Base-by-base conservation (phyloP, 2,329 filamentous ascomycete genomes). In the Colletotrichum chlorophyti region DNA sequence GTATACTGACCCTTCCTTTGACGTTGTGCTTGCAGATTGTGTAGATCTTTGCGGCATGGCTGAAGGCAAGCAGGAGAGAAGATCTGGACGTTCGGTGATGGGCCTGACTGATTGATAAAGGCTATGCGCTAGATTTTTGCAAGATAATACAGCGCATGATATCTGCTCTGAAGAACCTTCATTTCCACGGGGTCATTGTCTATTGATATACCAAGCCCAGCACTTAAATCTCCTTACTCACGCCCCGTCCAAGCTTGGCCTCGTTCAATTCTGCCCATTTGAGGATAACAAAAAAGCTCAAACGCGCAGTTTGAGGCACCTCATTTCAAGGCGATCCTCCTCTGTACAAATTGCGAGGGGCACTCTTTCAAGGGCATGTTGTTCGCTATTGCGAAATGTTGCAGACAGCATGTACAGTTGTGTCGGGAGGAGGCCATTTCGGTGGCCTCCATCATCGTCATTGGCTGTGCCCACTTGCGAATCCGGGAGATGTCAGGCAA, bases 1-100 rank as follows among this genome's bases (percentile, higher is more conserved):
- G 23, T 14, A 21, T 19, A 32, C 57, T 40, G 4, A 60, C 57
- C 34, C 24, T 32, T 26, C 46, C 23, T 51, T 51, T 2, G 51
- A 45, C 9, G 57, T 58, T 19, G 29, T 45, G 26, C 43, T 23
- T 14, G 45, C 45, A 2, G 45, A 58, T 10, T 31, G 45, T 23
- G 52, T 38, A 19, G 45, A 45, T 29, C 21, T 26, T 46, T 58
- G 45, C 35, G 57, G 46, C 57, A 60, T 60, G 7, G 23, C n/a
- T 46, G 12, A 35, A 40, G 24, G n/a, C 7, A 19, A 12, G 4
- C 12, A n/a, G 31, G 38, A 34, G 34, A 34, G 26, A 34, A n/a
- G n/a, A n/a, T n/a, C n/a, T n/a, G n/a, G 21, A 9, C 6, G 40
- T 27, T 21, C 26, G 26, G 21, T 31, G 6, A 15, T 23, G 12